Base-by-base conservation (phyloP, 1,139 yeast species). In the Zygosaccharomyces sapae region DNA sequence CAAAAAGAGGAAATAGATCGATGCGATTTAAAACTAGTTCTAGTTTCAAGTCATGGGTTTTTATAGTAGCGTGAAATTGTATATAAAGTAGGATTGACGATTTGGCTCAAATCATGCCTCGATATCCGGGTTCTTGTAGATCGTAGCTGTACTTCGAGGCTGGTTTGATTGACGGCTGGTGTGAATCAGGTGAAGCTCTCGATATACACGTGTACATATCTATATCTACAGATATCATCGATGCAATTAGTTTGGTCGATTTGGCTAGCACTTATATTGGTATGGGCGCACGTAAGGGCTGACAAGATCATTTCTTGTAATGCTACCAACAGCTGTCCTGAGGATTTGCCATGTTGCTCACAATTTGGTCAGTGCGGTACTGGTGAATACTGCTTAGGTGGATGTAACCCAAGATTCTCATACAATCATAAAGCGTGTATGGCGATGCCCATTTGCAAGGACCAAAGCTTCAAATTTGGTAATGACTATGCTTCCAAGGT, bases 291-390 rank as follows among this genome's bases (percentile, higher is more conserved):
- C 7, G 37, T 41, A 22, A 33, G 16, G 22, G 48, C 47, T 29
- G 48, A 34, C 20, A 46, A 53, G 4, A 53, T 54, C 9, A 54
- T 61, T 1, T 49, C 49, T 4, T 45, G 71, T 59, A 61, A 65
- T 42, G 55, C 65, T 2, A 58, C 67, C 1, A 47, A 52, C 3
- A 44, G 59, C 3, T 87, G 96, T 70, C 96, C 95, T 1, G 80
- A 83, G 59, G 74, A 72, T 36, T 51, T 62, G 13, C 96, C 96
- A 48, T 87, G 96, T 66, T 87, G 96, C 66, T 80, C 87, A 12
- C 86, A 81, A 60, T 82, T 76, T 57, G 95, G 95, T 41, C 71
- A 66, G 12, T 87, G 96, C 74, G 95, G 95, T 57, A 77, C 85
- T 10, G 96, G 96, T 12, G 66, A 77, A 5, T 75, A 75, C 69